Evolutionary conservation across 306 rosid species (phyloP), one percentile per base, ranked within the genome.

Genomic region (Cicer cuneatum): DNA sequence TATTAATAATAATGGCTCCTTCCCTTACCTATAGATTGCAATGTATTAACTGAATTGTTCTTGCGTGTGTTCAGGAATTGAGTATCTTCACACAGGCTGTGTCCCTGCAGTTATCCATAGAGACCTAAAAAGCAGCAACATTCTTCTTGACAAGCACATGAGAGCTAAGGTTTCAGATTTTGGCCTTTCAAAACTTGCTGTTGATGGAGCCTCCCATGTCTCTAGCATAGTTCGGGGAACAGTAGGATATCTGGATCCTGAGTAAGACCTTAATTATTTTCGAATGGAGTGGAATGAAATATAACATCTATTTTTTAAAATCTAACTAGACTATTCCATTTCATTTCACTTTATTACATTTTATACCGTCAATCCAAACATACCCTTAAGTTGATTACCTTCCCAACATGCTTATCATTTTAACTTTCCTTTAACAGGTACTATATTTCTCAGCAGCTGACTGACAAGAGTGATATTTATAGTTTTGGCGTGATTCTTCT

Each of bases 401-500:
- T 2, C 2, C 42, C 51, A 45, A 56, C 5, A 51, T 29, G 41
- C 11, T 13, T 53, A 61, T 51, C 74, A 66, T 19, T 53, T 9
- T 24, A 42, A 11, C 62, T 56, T 43, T 7, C 46, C 40, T 67
- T 52, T 69, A 71, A 61, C 95, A 94, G 99, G 96, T 94, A 90
- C 72, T 92, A 92, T 41, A 90, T 92, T 80, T 95, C 99, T 41
- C 99, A 95, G 83, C 98, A 92, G 87, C 84, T 92, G 74, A 95
- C 99, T 0, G 99, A 95, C 81, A 94, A 94, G 85, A 95, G 99
- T 69, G 99, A 95, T 57, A 87, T 92, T 56, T 95, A 95, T 78
- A 90, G 99, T 78, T 95, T 95, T 38, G 99, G 98, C 0, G 99
- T 95, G 66, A 92, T 95, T 85, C 99, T 95, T 81, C 98, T 95